Base-by-base conservation (phyloP, 2,329 filamentous ascomycete genomes). In the Fusarium subtropicale region DNA sequence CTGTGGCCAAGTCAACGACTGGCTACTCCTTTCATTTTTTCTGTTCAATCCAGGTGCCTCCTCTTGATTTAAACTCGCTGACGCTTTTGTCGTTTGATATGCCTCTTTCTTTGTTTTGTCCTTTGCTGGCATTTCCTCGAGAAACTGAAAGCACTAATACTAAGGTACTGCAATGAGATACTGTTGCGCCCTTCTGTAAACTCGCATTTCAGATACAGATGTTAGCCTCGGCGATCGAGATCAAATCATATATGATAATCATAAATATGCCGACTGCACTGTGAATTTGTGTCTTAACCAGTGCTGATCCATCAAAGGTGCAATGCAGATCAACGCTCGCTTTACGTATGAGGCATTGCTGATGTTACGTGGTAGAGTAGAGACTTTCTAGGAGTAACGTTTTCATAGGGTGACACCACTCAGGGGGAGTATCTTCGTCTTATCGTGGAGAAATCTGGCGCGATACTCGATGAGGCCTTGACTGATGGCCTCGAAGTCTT, bases 401-500 rank as follows among this genome's bases (percentile, higher is more conserved):
- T 53, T 52, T 78, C 67, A 81, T 34, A 81, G 71, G 59, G 76
- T 74, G 68, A 86, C 81, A 62, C 81, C 78, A 69, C 87, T 86
- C 68, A 90, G 80, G 56, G 84, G 83, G 46, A 92, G 81, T 50
- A 92, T 83, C 80, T 88, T 89, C 72, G 86, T 87, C 67, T 83
- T 82, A 79, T 92, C 90, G 71, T 84, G 86, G 30, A 90, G 81
- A 74, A 92, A 91, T 56, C 84, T 84, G 66, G 87, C 83, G 73
- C 90, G 88, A 77, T 89, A 91, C 68, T 88, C 85, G 76, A 91
- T 84, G 73, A 93, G 92, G 56, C 87, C 87, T 72, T 85, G 81
- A 59, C 90, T 90, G 76, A 92, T 91, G 51, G 84, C 84, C 66
- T 88, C 82, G 76, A 92, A 92, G 74, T 92, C 90, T 75, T 85